phyloP scores from a whole-genome alignment of 2,329 filamentous ascomycete species.

The Dactylellina drechsleri region DNA sequence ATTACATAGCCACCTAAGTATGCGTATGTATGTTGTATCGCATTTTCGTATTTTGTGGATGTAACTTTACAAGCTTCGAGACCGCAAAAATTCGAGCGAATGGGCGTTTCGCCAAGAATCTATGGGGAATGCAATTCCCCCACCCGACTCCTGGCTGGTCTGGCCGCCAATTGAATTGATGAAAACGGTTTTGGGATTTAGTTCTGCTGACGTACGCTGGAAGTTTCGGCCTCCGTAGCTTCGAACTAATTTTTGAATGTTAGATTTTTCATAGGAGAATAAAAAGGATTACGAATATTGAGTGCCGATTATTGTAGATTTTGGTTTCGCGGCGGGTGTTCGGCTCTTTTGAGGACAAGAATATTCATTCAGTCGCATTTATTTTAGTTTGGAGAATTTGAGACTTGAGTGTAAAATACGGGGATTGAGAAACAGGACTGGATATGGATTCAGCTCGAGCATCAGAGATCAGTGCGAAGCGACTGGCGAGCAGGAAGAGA shows the following conservation, averaged over 20 bases:
- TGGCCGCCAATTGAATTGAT: too few species aligned
- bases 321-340: too few species aligned
- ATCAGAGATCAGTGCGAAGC: too few species aligned
- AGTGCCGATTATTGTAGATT: too few species aligned
- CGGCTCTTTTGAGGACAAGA: too few species aligned
- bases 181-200: background rate
- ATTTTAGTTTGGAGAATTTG: too few species aligned
- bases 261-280: background rate
- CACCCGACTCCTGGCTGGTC: background rate
- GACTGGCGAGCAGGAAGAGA: too few species aligned
- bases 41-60: background rate
- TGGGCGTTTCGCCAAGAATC: slow-evolving; percentile 17
- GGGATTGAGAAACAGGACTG: background rate
- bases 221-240: slow-evolving; percentile 12
- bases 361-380: too few species aligned
- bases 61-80: too few species aligned
- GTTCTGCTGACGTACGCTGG: slow-evolving; percentile 49
- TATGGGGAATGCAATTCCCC: background rate
- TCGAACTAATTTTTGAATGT: background rate
- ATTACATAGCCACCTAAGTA: background rate
- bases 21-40: too few species aligned
- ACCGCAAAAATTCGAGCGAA: too few species aligned
- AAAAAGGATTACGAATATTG: background rate
- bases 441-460: too few species aligned
- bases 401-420: background rate